Base-by-base conservation (phyloP, 306 rosid species). In the Prunus salicina region DNA sequence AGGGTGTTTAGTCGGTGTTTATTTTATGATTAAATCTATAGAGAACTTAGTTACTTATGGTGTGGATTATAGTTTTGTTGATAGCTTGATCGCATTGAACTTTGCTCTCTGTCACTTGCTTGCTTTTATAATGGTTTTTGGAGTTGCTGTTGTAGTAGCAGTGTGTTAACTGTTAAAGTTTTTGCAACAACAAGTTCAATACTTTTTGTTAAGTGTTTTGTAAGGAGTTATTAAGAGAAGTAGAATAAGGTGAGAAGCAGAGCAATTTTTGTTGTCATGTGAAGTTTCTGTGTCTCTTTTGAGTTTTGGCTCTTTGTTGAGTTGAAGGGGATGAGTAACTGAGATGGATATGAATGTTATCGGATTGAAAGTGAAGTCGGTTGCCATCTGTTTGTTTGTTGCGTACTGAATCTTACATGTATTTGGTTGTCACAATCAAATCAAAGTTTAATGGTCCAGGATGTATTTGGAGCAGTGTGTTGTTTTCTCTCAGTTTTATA, bases 351-450 rank as follows among this genome's bases (percentile, higher is more conserved):
- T 22, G 38, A 56, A 72, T 14, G 16, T 22, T 53, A 56, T 56
- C 19, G 41, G 41, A 56, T 57, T 18, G 62, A 72, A 41, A 38
- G 62, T 20, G 43, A 18, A 32, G 67, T 72, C 15, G 15, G 47
- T 24, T 71, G 34, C 9, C 49, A 22, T 55, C 51, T 55, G n/a
- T 55, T 71, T 71, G 64, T 34, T 71, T 52, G 50, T 71, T 52
- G 50, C 49, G n/a, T 71, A 2, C 32, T 20, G 18, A 38, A 19
- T 70, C 5, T 28, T 62, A 28, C 43, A 15, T 62, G 75, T 10
- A 28, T 70, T 34, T 38, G 19, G 52, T 55, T 71, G 34, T 55
- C 51, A 34, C 64, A 3, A 10, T 71, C 64, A 3, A 52, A 70
- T 18, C 70, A 10, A 60, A 65, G 70, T 65, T 38, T 19, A 41